These are phyloP conservation scores for Boletus semigastroideus DNA, from an alignment of 1,284 basidiomycete genomes.

Conservation along the genomic window DNA sequence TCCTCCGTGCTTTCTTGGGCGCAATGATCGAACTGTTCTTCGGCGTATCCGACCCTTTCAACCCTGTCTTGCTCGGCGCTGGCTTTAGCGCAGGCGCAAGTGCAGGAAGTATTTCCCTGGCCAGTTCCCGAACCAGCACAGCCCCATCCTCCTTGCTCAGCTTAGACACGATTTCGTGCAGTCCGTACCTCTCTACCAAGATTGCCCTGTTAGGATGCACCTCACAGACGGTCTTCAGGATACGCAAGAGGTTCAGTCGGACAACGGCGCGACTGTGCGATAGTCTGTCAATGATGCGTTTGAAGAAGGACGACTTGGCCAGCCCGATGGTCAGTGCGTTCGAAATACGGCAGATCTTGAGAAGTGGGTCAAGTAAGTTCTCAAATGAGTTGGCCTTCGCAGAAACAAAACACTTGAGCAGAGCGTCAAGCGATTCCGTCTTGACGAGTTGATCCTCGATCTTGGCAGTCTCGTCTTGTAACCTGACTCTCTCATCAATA, in stretches of 20 bases:
- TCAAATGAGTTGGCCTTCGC: slow-evolving; percentile 94
- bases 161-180: slow-evolving; percentile 75
- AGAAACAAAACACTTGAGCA: slow-evolving; percentile 84
- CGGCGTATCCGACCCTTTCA: slow-evolving; percentile 38
- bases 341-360: slow-evolving; percentile 88
- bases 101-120: slow-evolving; percentile 77
- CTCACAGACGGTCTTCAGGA: slow-evolving; percentile 86
- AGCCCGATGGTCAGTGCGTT: slow-evolving; percentile 73
- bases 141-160: slow-evolving; percentile 83
- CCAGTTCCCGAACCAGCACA: slow-evolving; percentile 86
- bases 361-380: slow-evolving; percentile 88
- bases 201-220: slow-evolving; percentile 82
- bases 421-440: slow-evolving; percentile 62
- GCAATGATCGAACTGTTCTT: slow-evolving; percentile 52
- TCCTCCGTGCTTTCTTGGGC: slow-evolving; percentile 62
- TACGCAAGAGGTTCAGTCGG: slow-evolving; percentile 84
- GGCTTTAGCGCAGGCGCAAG: slow-evolving; percentile 67
- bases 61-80: slow-evolving; percentile 34
- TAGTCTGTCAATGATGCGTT: slow-evolving; percentile 84
- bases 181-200: slow-evolving; percentile 76
- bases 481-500: slow-evolving; percentile 45
- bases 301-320: slow-evolving; percentile 82
- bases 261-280: slow-evolving; percentile 83
- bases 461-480: slow-evolving; percentile 92
- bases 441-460: slow-evolving; percentile 89